Evolutionary conservation across 2,329 filamentous ascomycete genomes (phyloP).

Genomic region (Cladophialophora psammophila): DNA sequence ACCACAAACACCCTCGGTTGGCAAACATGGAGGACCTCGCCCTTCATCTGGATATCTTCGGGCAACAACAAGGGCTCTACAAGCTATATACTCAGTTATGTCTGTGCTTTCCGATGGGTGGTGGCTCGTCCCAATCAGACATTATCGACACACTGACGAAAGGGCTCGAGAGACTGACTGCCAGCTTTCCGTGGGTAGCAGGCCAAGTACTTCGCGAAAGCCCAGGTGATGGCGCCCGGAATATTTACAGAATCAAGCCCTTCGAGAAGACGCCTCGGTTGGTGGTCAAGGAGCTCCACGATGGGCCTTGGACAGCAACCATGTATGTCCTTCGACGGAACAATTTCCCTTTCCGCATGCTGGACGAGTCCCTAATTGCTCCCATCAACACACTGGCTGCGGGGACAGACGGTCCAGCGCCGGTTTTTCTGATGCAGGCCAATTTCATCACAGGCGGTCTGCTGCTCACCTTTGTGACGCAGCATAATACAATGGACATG

Average conservation of each 20-base stretch:
- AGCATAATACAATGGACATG: slow-evolving; percentile 62
- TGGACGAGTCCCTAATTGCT: slow-evolving; percentile 56
- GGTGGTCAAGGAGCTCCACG: slow-evolving; percentile 54
- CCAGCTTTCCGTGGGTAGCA: slow-evolving; percentile 57
- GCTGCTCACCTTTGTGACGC: slow-evolving; percentile 57
- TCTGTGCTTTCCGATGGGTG: slow-evolving; percentile 49
- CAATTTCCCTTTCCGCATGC: slow-evolving; percentile 57
- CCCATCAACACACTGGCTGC: slow-evolving; percentile 50
- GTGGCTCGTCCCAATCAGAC: slow-evolving; percentile 36
- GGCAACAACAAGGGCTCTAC: slow-evolving; percentile 22
- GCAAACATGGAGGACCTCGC: slow-evolving; percentile 15
- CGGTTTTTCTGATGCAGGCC: slow-evolving; percentile 58
- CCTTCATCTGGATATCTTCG: slow-evolving; percentile 12
- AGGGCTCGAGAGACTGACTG: slow-evolving; percentile 51
- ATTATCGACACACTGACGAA: slow-evolving; percentile 45
- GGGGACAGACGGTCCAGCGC: slow-evolving; percentile 40
- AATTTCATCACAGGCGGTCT: slow-evolving; percentile 60
- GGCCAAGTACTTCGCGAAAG: slow-evolving; percentile 54
- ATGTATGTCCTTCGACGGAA: slow-evolving; percentile 50
- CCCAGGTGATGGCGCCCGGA: slow-evolving; percentile 40
- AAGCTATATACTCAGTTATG: slow-evolving; percentile 46
- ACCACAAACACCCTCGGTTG: neutral
- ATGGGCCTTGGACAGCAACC: slow-evolving; percentile 47
- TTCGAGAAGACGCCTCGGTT: slow-evolving; percentile 45
- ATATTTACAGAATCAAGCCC: slow-evolving; percentile 50